Conservation (phyloP, 148 eudicot genomes). For the Euryodendron excelsum region DNA sequence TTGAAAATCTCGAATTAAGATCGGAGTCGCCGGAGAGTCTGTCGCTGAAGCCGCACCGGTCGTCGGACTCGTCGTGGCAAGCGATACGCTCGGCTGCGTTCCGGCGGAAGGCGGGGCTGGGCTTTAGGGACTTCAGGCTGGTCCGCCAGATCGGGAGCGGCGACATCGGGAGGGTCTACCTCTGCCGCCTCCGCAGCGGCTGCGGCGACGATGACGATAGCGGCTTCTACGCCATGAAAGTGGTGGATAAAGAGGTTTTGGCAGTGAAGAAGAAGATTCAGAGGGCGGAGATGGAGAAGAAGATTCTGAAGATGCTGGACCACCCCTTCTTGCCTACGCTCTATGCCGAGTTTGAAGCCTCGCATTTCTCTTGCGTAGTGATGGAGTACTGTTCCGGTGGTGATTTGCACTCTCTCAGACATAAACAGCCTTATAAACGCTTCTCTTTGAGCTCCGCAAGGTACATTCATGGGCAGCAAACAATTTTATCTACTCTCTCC, state of each 20-base stretch:
- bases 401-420: constrained; percentile 74
- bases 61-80: constrained; percentile 77
- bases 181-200: constrained; percentile 48
- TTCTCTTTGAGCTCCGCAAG: constrained; percentile 67
- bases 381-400: constrained; percentile 90
- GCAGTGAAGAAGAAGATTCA: constrained; percentile 56
- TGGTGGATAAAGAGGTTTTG: constrained; percentile 59
- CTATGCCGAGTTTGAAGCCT: constrained; percentile 71
- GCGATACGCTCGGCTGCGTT: constrained; percentile 41
- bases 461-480: constrained; percentile 24
- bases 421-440: constrained; percentile 55
- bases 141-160: constrained; percentile 75
- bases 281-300: constrained; percentile 73
- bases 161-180: constrained; percentile 78
- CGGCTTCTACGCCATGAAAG: constrained; percentile 72
- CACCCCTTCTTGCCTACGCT: constrained; percentile 83
- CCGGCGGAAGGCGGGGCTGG: constrained; percentile 23
- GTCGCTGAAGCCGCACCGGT: constrained; percentile 65
- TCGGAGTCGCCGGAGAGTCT: constrained; percentile 42
- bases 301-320: constrained; percentile 56
- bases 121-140: constrained; percentile 53
- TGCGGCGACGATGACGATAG: constrained; percentile 21
- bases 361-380: constrained; percentile 72
- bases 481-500: too few species aligned
- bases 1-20: constrained; percentile 24